Evolutionary conservation across 192 early-diverging fungal genomes (phyloP).

Genomic region (Linnemannia zychae): DNA sequence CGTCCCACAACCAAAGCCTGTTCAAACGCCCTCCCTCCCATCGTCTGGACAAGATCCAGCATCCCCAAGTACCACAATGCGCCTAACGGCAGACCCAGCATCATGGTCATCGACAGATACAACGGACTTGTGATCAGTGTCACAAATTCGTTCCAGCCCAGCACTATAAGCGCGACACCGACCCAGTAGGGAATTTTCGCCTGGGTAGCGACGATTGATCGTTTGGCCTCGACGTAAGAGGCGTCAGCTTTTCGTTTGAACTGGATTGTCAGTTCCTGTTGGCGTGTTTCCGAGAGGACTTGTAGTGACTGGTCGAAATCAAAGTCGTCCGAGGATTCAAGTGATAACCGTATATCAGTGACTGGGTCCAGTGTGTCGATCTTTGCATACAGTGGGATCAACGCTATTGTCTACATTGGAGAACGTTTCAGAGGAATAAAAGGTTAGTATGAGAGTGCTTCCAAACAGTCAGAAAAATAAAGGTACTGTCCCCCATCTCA

Average conservation of each 20-base stretch:
- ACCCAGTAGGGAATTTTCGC: conserved; percentile 93
- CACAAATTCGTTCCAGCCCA: conserved; percentile 98
- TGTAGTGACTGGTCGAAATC: conserved; percentile 70
- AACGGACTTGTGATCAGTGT: conserved; percentile 87
- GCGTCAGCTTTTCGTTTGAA: conserved; percentile 91
- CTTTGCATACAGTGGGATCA: conserved; percentile 26
- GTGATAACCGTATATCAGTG: background rate
- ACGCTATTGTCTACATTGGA: conserved; percentile 16
- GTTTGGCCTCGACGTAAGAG: conserved; percentile 95
- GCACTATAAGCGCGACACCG: conserved; percentile 69
- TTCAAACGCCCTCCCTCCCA: conserved; percentile 21
- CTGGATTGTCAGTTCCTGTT: conserved; percentile 77
- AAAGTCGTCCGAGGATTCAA: conserved; percentile 61
- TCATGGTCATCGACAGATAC: conserved; percentile 68
- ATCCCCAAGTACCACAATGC: conserved; percentile 45
- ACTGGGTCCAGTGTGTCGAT: conserved; percentile 38
- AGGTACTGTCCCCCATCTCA: background rate
- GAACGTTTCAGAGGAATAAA: background rate
- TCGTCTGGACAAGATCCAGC: conserved; percentile 20
- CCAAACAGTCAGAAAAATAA: too few species aligned
- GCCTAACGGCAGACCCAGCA: conserved; percentile 21
- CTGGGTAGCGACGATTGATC: conserved; percentile 89
- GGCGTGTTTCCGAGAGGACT: conserved; percentile 70
- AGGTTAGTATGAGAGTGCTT: too few species aligned
- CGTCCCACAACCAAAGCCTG: conserved; percentile 21